These are phyloP conservation scores for Calonectria hongkongensis DNA, from an alignment of 2,329 filamentous ascomycete genomes.

Conservation along the genomic window DNA sequence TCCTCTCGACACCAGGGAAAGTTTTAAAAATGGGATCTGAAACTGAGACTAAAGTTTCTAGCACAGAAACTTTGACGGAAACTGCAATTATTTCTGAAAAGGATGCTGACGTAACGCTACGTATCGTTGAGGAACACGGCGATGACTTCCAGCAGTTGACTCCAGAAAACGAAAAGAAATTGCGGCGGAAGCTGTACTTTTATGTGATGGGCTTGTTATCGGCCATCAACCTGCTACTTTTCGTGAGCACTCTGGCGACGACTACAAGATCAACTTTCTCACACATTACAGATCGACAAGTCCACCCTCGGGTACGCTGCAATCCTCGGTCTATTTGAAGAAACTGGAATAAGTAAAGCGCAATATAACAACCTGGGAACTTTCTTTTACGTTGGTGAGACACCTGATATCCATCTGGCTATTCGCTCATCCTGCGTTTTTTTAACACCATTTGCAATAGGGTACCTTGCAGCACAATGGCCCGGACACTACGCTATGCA, in stretches of 20 bases:
- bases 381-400: constrained; percentile 64
- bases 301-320: constrained; percentile 63
- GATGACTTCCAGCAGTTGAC: constrained; percentile 57
- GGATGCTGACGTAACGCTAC: constrained; percentile 61
- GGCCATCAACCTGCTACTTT: constrained; percentile 60
- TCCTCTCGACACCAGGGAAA: background rate
- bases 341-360: constrained; percentile 60
- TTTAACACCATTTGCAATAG: constrained; percentile 41
- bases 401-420: background rate
- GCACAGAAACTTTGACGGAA: constrained; percentile 20
- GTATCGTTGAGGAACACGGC: constrained; percentile 59
- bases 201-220: constrained; percentile 58
- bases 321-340: constrained; percentile 64
- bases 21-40: background rate
- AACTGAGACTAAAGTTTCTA: background rate
- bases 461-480: constrained; percentile 61
- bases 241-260: constrained; percentile 51
- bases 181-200: constrained; percentile 59
- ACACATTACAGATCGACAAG: constrained; percentile 59
- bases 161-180: constrained; percentile 56
- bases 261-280: background rate
- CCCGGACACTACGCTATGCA: constrained; percentile 65
- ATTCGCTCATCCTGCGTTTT: too few relatives aligned
- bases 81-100: constrained; percentile 41
- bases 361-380: constrained; percentile 65